Conservation (phyloP, 108 stramenopile species). For the Parmales sp. region DNA sequence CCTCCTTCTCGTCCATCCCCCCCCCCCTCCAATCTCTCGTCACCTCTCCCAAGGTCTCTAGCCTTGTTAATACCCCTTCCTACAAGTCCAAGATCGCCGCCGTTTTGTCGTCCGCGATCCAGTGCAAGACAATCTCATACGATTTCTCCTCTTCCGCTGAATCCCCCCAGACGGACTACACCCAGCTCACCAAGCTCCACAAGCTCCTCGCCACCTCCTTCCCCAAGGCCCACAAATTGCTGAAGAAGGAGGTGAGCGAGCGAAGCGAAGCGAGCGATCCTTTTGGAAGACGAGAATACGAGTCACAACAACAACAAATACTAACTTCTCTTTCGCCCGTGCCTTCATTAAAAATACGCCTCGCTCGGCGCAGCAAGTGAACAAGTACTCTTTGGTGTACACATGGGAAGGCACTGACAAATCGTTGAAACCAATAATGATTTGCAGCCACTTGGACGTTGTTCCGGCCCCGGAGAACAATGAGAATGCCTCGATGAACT, state of each 20-base stretch:
- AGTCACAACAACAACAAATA: not conserved
- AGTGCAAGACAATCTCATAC: not conserved
- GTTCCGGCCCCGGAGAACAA: constrained; percentile 10
- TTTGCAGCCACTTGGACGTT: constrained; percentile 19
- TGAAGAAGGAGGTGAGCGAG: not conserved
- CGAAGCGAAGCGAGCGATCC: not conserved
- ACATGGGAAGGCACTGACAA: not conserved
- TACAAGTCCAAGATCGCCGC: not conserved
- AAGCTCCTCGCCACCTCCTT: not conserved
- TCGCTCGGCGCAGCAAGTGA: no score
- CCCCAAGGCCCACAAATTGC: not conserved
- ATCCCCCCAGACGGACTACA: not conserved
- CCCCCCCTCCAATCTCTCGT: no score
- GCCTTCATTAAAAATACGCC: no score
- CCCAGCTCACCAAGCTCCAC: constrained; percentile 3
- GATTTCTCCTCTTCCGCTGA: not conserved
- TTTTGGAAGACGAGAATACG: not conserved
- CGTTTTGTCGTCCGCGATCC: not conserved
- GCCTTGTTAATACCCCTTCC: not conserved
- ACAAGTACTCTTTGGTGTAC: not conserved
- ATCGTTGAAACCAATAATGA: not conserved
- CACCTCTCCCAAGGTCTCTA: not conserved
- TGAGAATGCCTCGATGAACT: not conserved
- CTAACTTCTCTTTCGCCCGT: no score
- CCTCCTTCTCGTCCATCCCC: no score